Base-by-base conservation (phyloP, 805 yeast genomes). In the Isabelozyma rhagii region DNA sequence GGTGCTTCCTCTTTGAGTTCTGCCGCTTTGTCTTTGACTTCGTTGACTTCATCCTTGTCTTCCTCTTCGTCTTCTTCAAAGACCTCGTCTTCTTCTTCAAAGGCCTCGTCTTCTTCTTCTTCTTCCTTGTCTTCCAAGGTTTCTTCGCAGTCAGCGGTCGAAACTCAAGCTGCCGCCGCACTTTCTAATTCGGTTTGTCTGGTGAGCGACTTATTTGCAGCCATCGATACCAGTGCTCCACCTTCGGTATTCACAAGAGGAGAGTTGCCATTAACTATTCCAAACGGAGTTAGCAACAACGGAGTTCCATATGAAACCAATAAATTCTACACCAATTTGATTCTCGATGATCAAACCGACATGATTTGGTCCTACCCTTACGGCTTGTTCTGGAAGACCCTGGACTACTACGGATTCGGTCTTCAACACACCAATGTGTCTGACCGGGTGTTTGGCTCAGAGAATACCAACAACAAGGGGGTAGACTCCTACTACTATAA, bases 281-380 rank as follows among this genome's bases (percentile, higher is more conserved):
- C 85, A 15, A 56, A 55, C 3, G 81, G 81, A 36, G 83, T 79
- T 38, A 65, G 69, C 39, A 72, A 74, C 51, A 61, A 66, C 46
- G 78, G 66, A 34, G 56, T 54, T 9, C 79, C 77, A 10, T 74
- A 79, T 51, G 83, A 84, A 59, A 89, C 96, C 21, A 88, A 89
- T 72, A 88, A 87, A 67, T 89, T 88, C 66, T 87, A 80, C 67
- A 79, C 82, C 38, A 88, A 89, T 63, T 60, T 87, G 59, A 67
- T 84, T 55, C 69, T 86, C 18, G 85, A 72, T 18, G 67, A 66
- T 45, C 89, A 83, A 64, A 68, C 73, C 21, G 71, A 74, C 46
- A 77, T 82, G 45, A 79, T 78, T 4, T 87, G 79, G 69, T 75
- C 86, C 8, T 83, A 81, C 57, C 96, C 96, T 17, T 88, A 85